phyloP scores from a whole-genome alignment of 2,329 filamentous ascomycete genomes.

The Aspergillus unguis region DNA sequence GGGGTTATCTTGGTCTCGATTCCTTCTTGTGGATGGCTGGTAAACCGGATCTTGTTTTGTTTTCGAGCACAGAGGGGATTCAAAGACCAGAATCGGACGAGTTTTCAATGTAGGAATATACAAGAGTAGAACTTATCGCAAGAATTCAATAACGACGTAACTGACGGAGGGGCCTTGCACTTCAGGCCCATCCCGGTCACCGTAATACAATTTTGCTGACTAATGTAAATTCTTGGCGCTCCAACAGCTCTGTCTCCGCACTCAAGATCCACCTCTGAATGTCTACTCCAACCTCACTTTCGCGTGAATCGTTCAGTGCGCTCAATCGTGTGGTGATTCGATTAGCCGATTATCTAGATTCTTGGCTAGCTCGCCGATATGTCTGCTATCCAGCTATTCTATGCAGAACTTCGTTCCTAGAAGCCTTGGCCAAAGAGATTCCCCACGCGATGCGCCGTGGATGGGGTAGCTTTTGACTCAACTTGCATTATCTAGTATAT shows the following conservation, averaged over 20 bases:
- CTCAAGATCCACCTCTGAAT: neutral
- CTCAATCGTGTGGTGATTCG: neutral
- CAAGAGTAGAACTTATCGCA: neutral
- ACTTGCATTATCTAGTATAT: constrained; percentile 9
- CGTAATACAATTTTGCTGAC: constrained; percentile 13
- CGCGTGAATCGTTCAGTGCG: neutral
- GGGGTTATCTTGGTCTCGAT: constrained; percentile 4
- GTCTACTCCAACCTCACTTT: neutral
- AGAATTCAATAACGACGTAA: constrained; percentile 18
- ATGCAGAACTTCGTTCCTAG: neutral
- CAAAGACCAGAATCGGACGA: too few species aligned
- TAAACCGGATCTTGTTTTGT: neutral
- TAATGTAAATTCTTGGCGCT: constrained; percentile 7
- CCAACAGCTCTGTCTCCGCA: neutral
- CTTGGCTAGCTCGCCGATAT: too few species aligned
- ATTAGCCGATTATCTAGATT: too few species aligned
- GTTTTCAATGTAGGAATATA: too few species aligned
- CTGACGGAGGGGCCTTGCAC: constrained; percentile 28
- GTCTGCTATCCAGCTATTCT: neutral
- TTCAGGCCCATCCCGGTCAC: constrained; percentile 19
- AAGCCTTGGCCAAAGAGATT: constrained; percentile 1
- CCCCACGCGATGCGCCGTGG: constrained; percentile 14
- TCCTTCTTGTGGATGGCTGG: neutral
- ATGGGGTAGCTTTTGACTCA: constrained; percentile 2
- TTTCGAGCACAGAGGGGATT: too few species aligned